Percentiles rank a stretch among this genome's conserved stretches.
These are phyloP conservation scores for Saxophila tyrrhenica DNA, from an alignment of 495 filamentous ascomycete genomes.

Conservation along the genomic window DNA sequence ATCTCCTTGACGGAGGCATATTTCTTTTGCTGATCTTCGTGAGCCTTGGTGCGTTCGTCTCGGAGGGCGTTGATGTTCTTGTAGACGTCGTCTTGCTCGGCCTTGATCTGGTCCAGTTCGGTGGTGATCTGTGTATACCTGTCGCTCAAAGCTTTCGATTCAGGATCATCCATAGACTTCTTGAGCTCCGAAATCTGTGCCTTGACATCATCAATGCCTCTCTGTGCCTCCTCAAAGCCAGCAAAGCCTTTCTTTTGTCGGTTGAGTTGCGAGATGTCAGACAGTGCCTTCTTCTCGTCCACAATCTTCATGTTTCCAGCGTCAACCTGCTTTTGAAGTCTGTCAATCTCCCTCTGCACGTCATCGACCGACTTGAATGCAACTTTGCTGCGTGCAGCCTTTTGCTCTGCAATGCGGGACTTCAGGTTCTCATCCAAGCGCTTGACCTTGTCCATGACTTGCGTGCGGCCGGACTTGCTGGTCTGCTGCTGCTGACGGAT, in stretches of 20 bases:
- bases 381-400: constrained; percentile 63
- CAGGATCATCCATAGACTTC: constrained; percentile 83
- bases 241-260: constrained; percentile 86
- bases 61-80: constrained; percentile 75
- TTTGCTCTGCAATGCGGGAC: constrained; percentile 70
- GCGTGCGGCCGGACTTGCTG: constrained; percentile 65
- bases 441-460: constrained; percentile 76
- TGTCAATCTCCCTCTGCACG: constrained; percentile 66
- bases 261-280: constrained; percentile 66
- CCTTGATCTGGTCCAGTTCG: constrained; percentile 80
- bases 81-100: constrained; percentile 76
- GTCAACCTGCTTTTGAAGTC: constrained; percentile 73
- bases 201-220: constrained; percentile 74
- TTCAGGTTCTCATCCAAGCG: constrained; percentile 72
- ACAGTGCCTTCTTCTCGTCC: constrained; percentile 88
- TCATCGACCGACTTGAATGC: constrained; percentile 79
- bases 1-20: constrained; percentile 64
- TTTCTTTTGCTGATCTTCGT: constrained; percentile 73
- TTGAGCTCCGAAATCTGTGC: constrained; percentile 72
- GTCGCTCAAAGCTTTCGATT: constrained; percentile 75
- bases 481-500: constrained; percentile 74
- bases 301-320: constrained; percentile 82
- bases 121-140: constrained; percentile 68
- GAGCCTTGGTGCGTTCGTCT: constrained; percentile 76
- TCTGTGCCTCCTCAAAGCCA: constrained; percentile 67